A percentile compares a stretch with the other conserved stretches of the same genome.
Conservation (phyloP, 75 land plant species). For the Pinus tabuliformis region DNA sequence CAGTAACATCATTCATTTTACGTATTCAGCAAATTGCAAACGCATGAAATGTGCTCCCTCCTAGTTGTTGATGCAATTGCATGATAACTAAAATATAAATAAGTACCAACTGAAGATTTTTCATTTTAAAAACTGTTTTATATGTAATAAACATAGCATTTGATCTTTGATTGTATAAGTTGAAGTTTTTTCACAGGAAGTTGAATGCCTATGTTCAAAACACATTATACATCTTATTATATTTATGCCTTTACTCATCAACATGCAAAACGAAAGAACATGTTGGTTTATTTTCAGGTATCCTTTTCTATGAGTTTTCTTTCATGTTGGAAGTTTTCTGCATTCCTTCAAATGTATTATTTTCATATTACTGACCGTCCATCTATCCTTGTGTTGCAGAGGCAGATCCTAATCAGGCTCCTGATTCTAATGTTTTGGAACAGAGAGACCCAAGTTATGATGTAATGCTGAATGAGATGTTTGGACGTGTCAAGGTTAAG, state of each 20-base stretch:
- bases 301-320: not conserved
- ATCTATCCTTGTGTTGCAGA: slow-evolving; percentile 11
- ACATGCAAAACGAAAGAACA: not conserved
- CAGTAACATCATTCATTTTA: too few species aligned
- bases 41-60: too few species aligned
- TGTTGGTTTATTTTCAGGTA: not conserved
- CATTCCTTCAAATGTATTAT: not conserved
- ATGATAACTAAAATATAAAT: too few species aligned
- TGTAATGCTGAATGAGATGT: slow-evolving; percentile 74
- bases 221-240: not conserved
- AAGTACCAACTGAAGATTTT: too few species aligned
- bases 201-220: not conserved
- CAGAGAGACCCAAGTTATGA: slow-evolving; percentile 69
- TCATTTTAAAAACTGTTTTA: too few species aligned
- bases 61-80: too few species aligned
- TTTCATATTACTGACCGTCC: not conserved
- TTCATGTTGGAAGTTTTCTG: not conserved
- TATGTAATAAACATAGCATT: not conserved
- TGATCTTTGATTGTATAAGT: not conserved
- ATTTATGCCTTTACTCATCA: not conserved
- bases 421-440: slow-evolving; percentile 39
- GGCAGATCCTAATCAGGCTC: slow-evolving; percentile 8
- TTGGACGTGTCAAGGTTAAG: slow-evolving; percentile 63
- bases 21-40: too few species aligned
- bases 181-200: not conserved